Evolutionary conservation across 179 eudicot species (phyloP).

Genomic region (Nepenthes alata): DNA sequence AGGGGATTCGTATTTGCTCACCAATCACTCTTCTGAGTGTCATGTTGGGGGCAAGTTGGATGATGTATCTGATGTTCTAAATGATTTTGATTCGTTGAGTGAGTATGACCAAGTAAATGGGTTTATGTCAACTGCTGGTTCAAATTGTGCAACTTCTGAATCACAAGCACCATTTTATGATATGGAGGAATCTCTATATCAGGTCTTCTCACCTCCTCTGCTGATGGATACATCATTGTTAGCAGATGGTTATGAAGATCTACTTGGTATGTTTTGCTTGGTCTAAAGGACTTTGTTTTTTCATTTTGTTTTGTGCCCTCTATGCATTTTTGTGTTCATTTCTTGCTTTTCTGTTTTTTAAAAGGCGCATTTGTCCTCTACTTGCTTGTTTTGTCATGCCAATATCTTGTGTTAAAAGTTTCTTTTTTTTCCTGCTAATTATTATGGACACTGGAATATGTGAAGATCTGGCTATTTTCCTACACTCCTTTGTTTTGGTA

Average conservation of each 20-base stretch:
- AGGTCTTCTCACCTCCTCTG: conserved; percentile 87
- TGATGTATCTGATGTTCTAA: conserved; percentile 14
- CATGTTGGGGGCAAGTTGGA: conserved; percentile 32
- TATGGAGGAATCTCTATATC: conserved; percentile 59
- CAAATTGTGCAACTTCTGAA: conserved; percentile 53
- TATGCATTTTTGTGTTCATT: too few species aligned
- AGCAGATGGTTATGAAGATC: conserved; percentile 74
- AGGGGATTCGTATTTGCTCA: conserved; percentile 31
- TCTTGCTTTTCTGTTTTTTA: neutral
- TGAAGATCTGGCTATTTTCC: too few species aligned
- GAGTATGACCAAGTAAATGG: conserved; percentile 53
- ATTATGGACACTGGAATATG: too few species aligned
- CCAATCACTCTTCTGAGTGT: conserved; percentile 27
- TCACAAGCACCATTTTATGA: conserved; percentile 55
- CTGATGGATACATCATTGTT: conserved; percentile 69
- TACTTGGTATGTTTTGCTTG: conserved; percentile 54
- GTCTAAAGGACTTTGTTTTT: neutral
- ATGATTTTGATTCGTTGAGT: conserved; percentile 47
- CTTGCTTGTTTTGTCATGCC: too few species aligned
- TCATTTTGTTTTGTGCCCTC: neutral
- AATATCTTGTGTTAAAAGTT: too few species aligned
- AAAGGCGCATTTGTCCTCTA: neutral
- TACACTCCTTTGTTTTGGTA: too few species aligned
- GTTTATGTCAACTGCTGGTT: conserved; percentile 46
- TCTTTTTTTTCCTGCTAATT: too few species aligned